Evolutionary conservation across 768 basidiomycete species (phyloP), one percentile per base, ranked within the genome.

Genomic region (Podaxis sp.): DNA sequence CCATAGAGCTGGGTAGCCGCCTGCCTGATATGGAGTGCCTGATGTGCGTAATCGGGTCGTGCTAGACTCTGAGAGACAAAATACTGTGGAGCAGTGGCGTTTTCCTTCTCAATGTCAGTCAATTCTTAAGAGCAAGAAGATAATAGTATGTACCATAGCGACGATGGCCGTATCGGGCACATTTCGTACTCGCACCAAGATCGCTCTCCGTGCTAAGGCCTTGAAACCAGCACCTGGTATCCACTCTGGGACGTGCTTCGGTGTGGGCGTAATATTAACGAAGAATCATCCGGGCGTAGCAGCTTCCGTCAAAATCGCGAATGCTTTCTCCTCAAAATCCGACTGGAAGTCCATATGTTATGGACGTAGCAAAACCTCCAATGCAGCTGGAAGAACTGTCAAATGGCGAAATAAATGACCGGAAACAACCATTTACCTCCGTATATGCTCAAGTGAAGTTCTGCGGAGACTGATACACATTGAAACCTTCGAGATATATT

Each of bases 401-500:
- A n/a, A n/a, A n/a, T n/a, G n/a, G n/a, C n/a, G n/a, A n/a, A n/a
- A n/a, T n/a, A n/a, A n/a, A n/a, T n/a, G n/a, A n/a, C n/a, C n/a
- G n/a, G n/a, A n/a, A n/a, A n/a, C n/a, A n/a, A 4, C 5, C 14
- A 59, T 55, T 10, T 21, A 65, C 64, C 53, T 38, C 11, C 40
- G 35, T 0, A 57, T 36, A 16, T 62, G 57, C 28, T 61, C 59
- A 23, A 48, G 38, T n/a, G 55, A 63, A 50, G 6, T 57, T 55
- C 14, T 58, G 37, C 13, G 64, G 56, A 25, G 44, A 18, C 16
- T 60, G 50, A 6, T 36, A 25, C 23, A 65, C 13, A 37, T 59
- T 60, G n/a, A 71, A 55, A 3, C 66, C 67, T 36, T 70, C 66
- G 6, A 73, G 61, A 40, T 72, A 71, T 11, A 70, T 66, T 3